Conservation (phyloP, 352 stramenopile species). For the Pythium inflatum region DNA sequence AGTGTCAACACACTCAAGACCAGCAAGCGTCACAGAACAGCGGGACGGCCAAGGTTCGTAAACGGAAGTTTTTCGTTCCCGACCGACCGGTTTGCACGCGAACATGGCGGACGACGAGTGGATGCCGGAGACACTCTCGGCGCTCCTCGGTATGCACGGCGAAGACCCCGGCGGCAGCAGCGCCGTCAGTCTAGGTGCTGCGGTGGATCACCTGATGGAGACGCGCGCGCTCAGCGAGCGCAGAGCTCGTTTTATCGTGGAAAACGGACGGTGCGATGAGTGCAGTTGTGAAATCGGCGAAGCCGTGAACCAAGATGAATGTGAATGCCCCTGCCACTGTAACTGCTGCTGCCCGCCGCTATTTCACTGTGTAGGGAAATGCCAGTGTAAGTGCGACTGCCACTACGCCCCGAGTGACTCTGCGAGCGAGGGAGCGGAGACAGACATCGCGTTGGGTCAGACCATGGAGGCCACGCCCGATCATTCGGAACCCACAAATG, state of each 20-base stretch:
- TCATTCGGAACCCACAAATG: no score
- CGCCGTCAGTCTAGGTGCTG: not conserved
- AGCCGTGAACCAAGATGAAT: not conserved
- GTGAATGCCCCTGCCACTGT: not conserved
- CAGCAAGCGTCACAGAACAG: not conserved
- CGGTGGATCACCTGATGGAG: not conserved
- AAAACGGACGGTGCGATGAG: not conserved
- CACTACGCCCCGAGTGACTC: not conserved
- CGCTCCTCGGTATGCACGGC: not conserved
- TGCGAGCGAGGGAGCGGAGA: no score
- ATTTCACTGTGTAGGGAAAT: not conserved
- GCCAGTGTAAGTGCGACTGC: slow-evolving; percentile 1
- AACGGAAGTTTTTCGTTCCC: no score
- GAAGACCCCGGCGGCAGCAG: not conserved
- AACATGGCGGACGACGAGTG: slow-evolving; percentile 3
- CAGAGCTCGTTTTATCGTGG: not conserved
- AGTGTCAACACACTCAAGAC: not conserved
- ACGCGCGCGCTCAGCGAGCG: not conserved
- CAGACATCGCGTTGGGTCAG: no score
- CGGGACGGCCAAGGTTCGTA: no score
- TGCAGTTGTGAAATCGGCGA: not conserved
- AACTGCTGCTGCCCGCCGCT: not conserved
- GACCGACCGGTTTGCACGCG: not conserved
- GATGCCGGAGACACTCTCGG: slow-evolving; percentile 8
- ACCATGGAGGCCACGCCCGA: no score